Evolutionary conservation across 305 asterid genomes (phyloP), one percentile per base, ranked within the genome.

Genomic region (Fraxinus xanthoxyloides): DNA sequence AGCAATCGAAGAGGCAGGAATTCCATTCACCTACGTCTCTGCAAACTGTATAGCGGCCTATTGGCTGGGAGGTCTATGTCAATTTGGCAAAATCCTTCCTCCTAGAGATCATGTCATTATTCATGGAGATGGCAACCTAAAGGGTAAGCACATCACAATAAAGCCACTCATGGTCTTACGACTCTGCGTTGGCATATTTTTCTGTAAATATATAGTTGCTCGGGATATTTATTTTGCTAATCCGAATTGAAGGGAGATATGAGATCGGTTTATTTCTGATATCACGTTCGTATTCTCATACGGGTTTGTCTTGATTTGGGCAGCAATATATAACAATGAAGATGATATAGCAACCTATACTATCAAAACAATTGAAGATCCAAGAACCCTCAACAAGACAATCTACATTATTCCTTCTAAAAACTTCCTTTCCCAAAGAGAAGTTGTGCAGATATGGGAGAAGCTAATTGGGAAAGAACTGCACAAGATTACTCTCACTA

Each of bases 11-110:
- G 89, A 90, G 12, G 90, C 90, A 51, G 87, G 86, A 0, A 90
- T 91, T 78, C 93, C 95, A 1, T 84, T 65, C 79, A 91, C 95
- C 3, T 91, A 91, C 38, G 76, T 91, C 15, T 87, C 89, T 23
- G 93, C 93, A 3, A 91, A 90, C 17, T 87, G 89, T 46, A 86
- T 90, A 65, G 93, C 93, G 0, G 88, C 90, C 2, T 91, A 91
- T 82, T 87, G 86, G 78, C 30, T 89, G 38, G 92, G 88, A 0
- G 88, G 86, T 6, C 89, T 91, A 5, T 87, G 87, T 54, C 93
- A 91, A 30, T 84, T 85, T 34, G 90, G 86, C 5, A 82, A 77
- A 73, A 77, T 90, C 17, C 80, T 88, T 59, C 92, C 93, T 75
- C 43, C 92, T 0, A 88, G 5, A 17, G 87, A 90, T 46, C 78